Conservation (phyloP, 2,329 filamentous ascomycete species). For the Emmonsia crescens region DNA sequence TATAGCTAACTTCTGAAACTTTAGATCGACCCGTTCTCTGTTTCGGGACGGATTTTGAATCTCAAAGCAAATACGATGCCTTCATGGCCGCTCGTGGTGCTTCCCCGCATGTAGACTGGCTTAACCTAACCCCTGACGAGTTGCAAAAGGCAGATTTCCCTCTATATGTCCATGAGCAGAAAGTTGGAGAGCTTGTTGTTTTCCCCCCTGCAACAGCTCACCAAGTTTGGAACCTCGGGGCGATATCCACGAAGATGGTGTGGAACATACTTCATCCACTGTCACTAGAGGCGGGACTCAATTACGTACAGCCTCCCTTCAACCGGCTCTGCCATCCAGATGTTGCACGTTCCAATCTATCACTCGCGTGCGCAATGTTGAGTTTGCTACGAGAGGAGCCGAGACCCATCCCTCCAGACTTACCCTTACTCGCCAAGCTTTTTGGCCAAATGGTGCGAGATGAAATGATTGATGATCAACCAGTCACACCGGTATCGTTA, state of each 20-base stretch:
- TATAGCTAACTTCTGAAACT: constrained; percentile 6
- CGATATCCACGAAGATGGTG: constrained; percentile 26
- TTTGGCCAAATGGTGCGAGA: constrained; percentile 25
- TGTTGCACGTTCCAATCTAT: constrained; percentile 21
- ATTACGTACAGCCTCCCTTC: constrained; percentile 27
- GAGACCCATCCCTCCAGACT: constrained; percentile 17
- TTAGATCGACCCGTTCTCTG: constrained; percentile 20
- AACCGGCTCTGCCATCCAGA: constrained; percentile 27
- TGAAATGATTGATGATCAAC: constrained; percentile 19
- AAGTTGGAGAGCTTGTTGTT: constrained; percentile 25
- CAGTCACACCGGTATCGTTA: constrained; percentile 17
- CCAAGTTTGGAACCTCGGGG: constrained; percentile 27
- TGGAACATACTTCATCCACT: constrained; percentile 29
- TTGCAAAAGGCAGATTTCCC: constrained; percentile 25
- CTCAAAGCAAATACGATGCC: constrained; percentile 23
- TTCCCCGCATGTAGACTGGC: constrained; percentile 27
- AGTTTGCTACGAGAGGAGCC: constrained; percentile 18
- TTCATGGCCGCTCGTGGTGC: constrained; percentile 25
- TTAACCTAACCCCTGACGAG: constrained; percentile 21
- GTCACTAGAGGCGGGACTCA: constrained; percentile 24
- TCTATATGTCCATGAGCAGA: constrained; percentile 25
- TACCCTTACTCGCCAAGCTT: constrained; percentile 19
- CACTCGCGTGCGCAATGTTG: constrained; percentile 22
- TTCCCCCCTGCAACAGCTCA: constrained; percentile 29
- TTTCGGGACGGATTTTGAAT: constrained; percentile 26